These are phyloP conservation scores for Kuraishia floccosa DNA, from an alignment of 805 yeast species.

Conservation along the genomic window DNA sequence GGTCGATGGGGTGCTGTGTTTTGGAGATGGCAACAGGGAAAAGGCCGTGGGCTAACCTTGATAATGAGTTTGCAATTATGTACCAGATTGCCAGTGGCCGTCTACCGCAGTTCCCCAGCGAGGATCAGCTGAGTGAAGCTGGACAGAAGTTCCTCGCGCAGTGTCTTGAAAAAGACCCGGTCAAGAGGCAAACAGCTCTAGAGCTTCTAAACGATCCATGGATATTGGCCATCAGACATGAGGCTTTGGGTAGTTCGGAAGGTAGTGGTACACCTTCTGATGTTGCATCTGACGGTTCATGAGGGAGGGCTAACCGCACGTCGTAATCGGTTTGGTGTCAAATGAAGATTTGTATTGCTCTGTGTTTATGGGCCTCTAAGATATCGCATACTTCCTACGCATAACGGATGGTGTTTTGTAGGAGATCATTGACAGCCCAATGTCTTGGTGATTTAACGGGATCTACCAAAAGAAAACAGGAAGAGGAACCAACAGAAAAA, in stretches of 20 bases:
- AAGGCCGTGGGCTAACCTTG: conserved; percentile 93
- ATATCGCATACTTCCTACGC: too few relatives aligned
- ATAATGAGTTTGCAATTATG: conserved; percentile 98
- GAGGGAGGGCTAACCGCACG: too few relatives aligned
- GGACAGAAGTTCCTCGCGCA: conserved; percentile 65
- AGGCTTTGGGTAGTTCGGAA: conserved; percentile 37
- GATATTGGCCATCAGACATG: conserved; percentile 62
- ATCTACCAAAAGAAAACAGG: too few relatives aligned
- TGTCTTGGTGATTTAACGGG: too few relatives aligned
- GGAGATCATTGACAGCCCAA: too few relatives aligned
- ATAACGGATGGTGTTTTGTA: too few relatives aligned
- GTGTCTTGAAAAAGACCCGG: conserved; percentile 78
- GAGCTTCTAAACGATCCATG: conserved; percentile 85
- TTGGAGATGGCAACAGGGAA: conserved; percentile 95
- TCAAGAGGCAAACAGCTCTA: conserved; percentile 69
- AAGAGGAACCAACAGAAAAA: too few relatives aligned
- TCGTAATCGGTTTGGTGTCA: too few relatives aligned
- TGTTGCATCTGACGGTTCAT: not conserved
- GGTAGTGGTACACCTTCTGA: conserved; percentile 1
- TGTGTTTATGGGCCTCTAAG: too few relatives aligned
- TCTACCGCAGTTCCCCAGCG: conserved; percentile 71
- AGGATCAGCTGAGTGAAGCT: conserved; percentile 63
- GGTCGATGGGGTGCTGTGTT: conserved; percentile 96
- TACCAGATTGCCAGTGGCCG: conserved; percentile 96
- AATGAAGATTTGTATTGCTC: too few relatives aligned